Percentiles rank a stretch among this genome's conserved stretches.
Evolutionary conservation across 2,329 filamentous ascomycete genomes (phyloP).

Genomic region (Aspergillus melleus): DNA sequence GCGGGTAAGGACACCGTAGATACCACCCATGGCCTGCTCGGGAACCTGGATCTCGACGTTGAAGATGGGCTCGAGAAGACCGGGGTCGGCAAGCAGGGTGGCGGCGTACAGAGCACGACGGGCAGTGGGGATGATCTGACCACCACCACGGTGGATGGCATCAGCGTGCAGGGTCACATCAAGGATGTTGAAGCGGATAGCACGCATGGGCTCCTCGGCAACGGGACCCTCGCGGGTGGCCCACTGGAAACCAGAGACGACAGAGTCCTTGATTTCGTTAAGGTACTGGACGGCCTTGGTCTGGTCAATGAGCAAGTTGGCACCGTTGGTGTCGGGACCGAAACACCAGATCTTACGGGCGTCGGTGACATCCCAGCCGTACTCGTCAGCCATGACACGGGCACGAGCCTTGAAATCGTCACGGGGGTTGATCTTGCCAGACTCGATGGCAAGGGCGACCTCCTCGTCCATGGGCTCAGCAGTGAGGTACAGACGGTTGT

Average conservation of each 20-base stretch:
- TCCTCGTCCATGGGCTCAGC: conserved; percentile 92
- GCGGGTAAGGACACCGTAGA: conserved; percentile 98
- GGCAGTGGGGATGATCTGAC: conserved; percentile 96
- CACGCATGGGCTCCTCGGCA: conserved; percentile 97
- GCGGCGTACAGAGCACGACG: conserved; percentile 97
- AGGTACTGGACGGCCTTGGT: conserved; percentile 99
- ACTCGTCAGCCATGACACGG: conserved; percentile 92
- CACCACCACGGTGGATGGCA: conserved; percentile 99
- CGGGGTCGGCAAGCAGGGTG: conserved; percentile 84
- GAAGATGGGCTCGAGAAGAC: conserved; percentile 96
- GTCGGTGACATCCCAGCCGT: conserved; percentile 99
- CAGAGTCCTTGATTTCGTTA: conserved; percentile 99
- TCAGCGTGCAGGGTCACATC: conserved; percentile 99
- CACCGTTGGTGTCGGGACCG: conserved; percentile 94
- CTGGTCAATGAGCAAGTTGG: conserved; percentile 99
- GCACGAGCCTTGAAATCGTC: conserved; percentile 99
- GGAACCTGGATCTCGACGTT: conserved; percentile 99
- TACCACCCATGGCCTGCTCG: conserved; percentile 98
- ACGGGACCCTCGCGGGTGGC: conserved; percentile 95
- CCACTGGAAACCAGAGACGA: conserved; percentile 99
- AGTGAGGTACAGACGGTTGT: conserved; percentile 99
- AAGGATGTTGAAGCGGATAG: conserved; percentile 96
- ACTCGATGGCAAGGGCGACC: conserved; percentile 84
- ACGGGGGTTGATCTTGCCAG: conserved; percentile 87
- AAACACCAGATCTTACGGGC: conserved; percentile 99